Evolutionary conservation across 495 filamentous ascomycete genomes (phyloP), one percentile per base, ranked within the genome.

Genomic region (Bacidia rubella): DNA sequence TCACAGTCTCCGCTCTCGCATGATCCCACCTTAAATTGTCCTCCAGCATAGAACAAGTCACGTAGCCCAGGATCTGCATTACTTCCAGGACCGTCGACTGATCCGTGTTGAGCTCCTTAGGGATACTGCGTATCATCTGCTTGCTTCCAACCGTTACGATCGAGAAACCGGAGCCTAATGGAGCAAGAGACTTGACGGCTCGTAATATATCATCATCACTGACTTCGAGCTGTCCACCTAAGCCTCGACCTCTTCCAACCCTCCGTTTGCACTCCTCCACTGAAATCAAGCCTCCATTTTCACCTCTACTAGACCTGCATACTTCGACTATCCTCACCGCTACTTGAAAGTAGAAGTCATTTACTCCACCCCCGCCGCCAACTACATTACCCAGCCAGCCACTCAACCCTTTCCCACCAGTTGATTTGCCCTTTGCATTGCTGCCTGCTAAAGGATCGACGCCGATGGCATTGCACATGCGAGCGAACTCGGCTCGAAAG

Each of bases 281-380:
- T 5, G 84, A 86, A 53, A 97, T 83, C 59, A 98, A 64, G 0
- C 92, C 92, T 0, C 92, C 92, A 66, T 98, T 97, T 66, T 95
- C 92, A 17, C 78, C 78, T 51, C 93, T 74, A 38, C 90, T 95
- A 48, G 79, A 80, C 2, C 87, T 73, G 66, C 92, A 98, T 0
- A 97, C 79, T 67, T 96, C 92, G 7, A 98, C 93, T 5, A 97
- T 87, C 25, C 87, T 72, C 38, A 96, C 89, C 0, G 87, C 93
- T 44, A 98, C 75, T 69, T 94, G 90, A 65, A 97, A 97, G 66
- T 97, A 97, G 61, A 97, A 98, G 65, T 97, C 93, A 65, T 95
- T 95, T 56, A 97, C 90, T 59, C 80, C 86, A 20, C 84, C 76
- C 2, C 25, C 25, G 29, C 55, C 55, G 1, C 92, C 92, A 49